A percentile compares a stretch with the other conserved stretches of the same genome.
Evolutionary conservation across 148 eudicot genomes (phyloP).

Genomic region (Salicornia ramosissima): DNA sequence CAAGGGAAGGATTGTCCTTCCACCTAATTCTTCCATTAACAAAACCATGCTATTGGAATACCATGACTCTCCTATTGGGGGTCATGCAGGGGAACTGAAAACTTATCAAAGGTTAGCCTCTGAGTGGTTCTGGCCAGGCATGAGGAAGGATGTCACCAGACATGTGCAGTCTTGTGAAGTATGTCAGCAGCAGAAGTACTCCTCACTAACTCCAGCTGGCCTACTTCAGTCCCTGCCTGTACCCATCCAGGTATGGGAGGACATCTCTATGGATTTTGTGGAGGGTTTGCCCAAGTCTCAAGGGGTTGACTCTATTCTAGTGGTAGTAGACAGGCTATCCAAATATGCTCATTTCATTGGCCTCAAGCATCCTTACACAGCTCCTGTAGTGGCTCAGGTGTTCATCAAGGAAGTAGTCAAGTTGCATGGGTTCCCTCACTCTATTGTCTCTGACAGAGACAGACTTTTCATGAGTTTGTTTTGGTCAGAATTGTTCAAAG

Average conservation of each 20-base stretch:
- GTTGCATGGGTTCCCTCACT: neutral
- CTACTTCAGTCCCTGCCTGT: neutral
- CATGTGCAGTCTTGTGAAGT: neutral
- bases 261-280: neutral
- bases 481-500: neutral
- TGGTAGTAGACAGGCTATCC: neutral
- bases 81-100: neutral
- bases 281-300: neutral
- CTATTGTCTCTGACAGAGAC: neutral
- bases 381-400: neutral
- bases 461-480: neutral
- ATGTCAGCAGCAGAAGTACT: neutral
- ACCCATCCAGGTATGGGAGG: neutral
- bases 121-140: neutral
- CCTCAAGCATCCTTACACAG: neutral
- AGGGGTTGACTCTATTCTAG: neutral
- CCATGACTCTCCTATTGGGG: too few relatives aligned
- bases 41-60: too few relatives aligned
- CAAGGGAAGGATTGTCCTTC: too few relatives aligned
- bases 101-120: neutral
- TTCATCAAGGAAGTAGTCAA: neutral
- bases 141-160: neutral
- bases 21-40: too few relatives aligned
- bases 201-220: neutral
- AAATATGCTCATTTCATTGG: neutral